These are phyloP conservation scores for Boletus rubescentipes DNA, from an alignment of 768 basidiomycete genomes.

Conservation along the genomic window DNA sequence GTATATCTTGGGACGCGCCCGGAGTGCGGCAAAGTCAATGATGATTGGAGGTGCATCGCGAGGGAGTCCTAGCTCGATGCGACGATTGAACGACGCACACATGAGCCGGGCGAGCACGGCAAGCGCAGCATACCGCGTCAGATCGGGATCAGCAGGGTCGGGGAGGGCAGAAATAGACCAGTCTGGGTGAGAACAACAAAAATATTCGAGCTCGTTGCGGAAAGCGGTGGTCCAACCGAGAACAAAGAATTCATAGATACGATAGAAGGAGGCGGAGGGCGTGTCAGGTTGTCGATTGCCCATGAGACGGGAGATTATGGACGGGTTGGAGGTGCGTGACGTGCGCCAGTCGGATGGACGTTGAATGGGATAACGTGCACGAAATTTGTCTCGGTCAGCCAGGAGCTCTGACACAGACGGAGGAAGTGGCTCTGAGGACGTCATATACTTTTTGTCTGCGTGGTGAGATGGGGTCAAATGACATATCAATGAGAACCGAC, in stretches of 20 bases:
- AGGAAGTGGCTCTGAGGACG: constrained; percentile 1
- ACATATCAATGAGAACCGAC: not conserved
- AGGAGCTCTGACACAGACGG: constrained; percentile 3
- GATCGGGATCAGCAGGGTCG: constrained; percentile 2
- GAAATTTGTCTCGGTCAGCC: not conserved
- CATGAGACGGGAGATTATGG: constrained; percentile 1
- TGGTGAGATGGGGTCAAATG: not conserved
- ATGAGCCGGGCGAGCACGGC: constrained; percentile 10
- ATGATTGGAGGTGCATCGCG: constrained; percentile 10
- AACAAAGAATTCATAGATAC: constrained; percentile 10
- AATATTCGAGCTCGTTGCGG: constrained; percentile 14
- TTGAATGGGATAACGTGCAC: constrained; percentile 3
- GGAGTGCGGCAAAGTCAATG: constrained; percentile 9
- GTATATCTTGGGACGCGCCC: constrained; percentile 10
- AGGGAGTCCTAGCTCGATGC: constrained; percentile 9
- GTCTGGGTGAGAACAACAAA: constrained; percentile 6
- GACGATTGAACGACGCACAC: constrained; percentile 13
- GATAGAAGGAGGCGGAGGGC: constrained; percentile 7
- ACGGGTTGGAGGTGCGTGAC: not conserved
- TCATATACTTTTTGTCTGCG: not conserved
- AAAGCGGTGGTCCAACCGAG: constrained; percentile 10
- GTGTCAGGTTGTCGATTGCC: constrained; percentile 1
- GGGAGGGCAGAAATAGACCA: constrained; percentile 4
- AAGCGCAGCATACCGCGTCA: constrained; percentile 1
- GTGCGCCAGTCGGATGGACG: constrained; percentile 4